phyloP scores from a whole-genome alignment of 2,329 filamentous ascomycete species.

The Neoarthrinium moseri region DNA sequence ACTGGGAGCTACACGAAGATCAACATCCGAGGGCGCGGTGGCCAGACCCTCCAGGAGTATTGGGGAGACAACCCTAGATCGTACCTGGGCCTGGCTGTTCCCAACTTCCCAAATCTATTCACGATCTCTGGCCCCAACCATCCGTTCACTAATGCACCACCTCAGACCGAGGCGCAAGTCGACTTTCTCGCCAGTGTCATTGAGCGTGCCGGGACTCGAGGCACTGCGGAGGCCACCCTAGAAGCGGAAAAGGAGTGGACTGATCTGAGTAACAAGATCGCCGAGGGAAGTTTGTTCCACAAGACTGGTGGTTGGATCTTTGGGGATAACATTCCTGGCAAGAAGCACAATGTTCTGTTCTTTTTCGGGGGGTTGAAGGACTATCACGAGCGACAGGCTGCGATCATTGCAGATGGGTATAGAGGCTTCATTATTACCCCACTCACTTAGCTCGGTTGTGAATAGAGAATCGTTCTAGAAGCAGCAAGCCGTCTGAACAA shows the following conservation, averaged over 20 bases:
- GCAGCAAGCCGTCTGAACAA: too few relatives aligned
- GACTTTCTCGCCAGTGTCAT: neutral
- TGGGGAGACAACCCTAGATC: neutral
- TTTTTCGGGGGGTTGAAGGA: constrained; percentile 1
- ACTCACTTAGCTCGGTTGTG: too few relatives aligned
- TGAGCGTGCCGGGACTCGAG: neutral
- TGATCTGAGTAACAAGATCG: neutral
- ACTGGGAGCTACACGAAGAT: neutral
- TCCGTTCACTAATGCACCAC: neutral
- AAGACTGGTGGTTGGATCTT: neutral
- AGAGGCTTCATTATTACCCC: neutral
- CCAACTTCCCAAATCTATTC: constrained; percentile 1
- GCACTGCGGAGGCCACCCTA: neutral
- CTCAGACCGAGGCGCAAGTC: neutral
- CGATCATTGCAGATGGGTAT: constrained; percentile 1
- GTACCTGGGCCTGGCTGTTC: neutral
- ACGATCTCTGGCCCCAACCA: neutral
- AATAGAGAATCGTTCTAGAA: too few relatives aligned
- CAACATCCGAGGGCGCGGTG: neutral
- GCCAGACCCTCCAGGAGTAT: neutral
- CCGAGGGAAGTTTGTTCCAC: neutral
- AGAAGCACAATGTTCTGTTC: constrained; percentile 1
- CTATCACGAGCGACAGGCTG: neutral
- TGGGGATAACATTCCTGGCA: neutral
- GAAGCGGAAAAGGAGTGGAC: constrained; percentile 2